These are phyloP conservation scores for Pichia pseudocactophila DNA, from an alignment of 805 yeast genomes.

Conservation along the genomic window DNA sequence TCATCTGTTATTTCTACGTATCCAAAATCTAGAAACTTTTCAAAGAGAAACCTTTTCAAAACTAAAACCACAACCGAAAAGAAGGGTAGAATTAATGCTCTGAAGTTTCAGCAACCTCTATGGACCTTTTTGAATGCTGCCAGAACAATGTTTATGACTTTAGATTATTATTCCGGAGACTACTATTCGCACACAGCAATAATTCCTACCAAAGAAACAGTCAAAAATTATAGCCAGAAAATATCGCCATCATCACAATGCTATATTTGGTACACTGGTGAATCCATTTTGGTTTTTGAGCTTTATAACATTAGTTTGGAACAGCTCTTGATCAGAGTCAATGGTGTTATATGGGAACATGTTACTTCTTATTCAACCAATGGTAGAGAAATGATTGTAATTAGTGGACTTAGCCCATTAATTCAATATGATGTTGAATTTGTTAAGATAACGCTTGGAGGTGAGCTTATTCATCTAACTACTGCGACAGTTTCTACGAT, in stretches of 20 bases:
- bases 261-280: conserved; percentile 42
- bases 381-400: conserved; percentile 44
- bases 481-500: conserved; percentile 28
- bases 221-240: conserved; percentile 17
- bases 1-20: neutral
- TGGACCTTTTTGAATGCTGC: conserved; percentile 47
- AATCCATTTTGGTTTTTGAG: conserved; percentile 44
- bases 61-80: conserved; percentile 13
- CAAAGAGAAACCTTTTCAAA: neutral
- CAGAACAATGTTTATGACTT: conserved; percentile 39
- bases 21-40: neutral
- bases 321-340: conserved; percentile 41
- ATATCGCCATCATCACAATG: conserved; percentile 21
- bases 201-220: conserved; percentile 25
- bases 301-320: conserved; percentile 36
- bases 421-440: conserved; percentile 55
- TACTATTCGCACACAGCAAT: conserved; percentile 29
- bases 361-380: conserved; percentile 41
- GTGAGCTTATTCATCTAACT: conserved; percentile 24
- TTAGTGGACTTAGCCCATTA: conserved; percentile 56
- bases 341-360: conserved; percentile 65
- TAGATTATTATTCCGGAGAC: conserved; percentile 37
- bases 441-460: conserved; percentile 26
- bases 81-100: conserved; percentile 15
- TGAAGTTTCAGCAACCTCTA: conserved; percentile 35